Evolutionary conservation across 1,284 basidiomycete species (phyloP), one percentile per base, ranked within the genome.

Genomic region (Somion occarium): DNA sequence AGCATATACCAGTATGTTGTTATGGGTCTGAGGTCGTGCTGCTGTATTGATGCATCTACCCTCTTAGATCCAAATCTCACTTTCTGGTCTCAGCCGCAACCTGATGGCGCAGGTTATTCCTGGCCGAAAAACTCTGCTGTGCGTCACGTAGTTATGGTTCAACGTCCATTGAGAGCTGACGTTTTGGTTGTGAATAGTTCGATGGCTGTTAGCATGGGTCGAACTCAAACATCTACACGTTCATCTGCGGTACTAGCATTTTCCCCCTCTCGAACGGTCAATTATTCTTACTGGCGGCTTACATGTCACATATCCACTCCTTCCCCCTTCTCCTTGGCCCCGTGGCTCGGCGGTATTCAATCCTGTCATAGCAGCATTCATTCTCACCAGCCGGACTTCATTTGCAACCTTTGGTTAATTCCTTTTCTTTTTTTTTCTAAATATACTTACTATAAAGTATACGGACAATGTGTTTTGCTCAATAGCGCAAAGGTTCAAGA

Each of bases 1-100:
- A 5, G 64, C 65, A 18, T 67, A 67, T 47, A 59, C 48, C 56
- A 67, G 69, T 74, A 48, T 56, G 70, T 64, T 11, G n/a, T 19
- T 24, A 5, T 19, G 5, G 25, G 19, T 42, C 22, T 37, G 18
- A 20, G 15, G 18, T 43, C 20, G 20, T 20, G 42, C 2, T 30
- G 11, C 34, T 48, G 3, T 19, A 15, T 19, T 18, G 22, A 22
- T 7, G 41, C 11, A 30, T 34, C 24, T 7, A 2, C 30, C 20
- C 42, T 11, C 23, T 19, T 26, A 67, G 65, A 67, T 50, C 55
- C 61, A 12, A 64, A 65, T 55, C 24, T 64, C 49, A 62, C 62
- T 19, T 61, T 44, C 44, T 67, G 65, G 65, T 59, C 61, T 41
- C 53, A 57, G 44, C 23, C 60, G 20, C 39, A 46, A 20, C 59